Percentiles rank a stretch among this genome's conserved stretches.
Evolutionary conservation across 73 alveolate species (phyloP).

Genomic region (Paramecium tetraurelia): DNA sequence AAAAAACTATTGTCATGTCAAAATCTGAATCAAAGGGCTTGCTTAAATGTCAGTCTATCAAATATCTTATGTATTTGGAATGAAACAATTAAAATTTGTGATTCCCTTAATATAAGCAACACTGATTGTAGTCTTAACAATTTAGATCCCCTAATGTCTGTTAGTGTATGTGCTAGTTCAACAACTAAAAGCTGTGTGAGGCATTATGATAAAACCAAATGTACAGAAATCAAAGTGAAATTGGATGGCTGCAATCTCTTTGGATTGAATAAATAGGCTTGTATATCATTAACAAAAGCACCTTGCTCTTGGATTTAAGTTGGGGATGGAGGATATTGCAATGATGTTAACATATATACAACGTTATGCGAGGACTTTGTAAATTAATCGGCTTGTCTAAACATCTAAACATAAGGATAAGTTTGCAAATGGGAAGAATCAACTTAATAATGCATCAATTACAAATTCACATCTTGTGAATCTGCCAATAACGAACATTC

Average conservation of each 20-base stretch:
- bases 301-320: background rate
- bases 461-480: background rate
- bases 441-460: background rate
- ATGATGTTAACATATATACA: background rate
- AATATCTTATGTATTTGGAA: background rate
- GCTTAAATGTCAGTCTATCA: background rate
- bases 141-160: background rate
- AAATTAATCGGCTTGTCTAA: background rate
- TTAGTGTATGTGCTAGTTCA: background rate
- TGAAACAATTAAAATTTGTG: background rate
- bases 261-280: background rate
- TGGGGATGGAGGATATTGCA: background rate
- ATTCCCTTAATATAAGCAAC: background rate
- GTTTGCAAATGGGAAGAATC: background rate
- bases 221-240: background rate
- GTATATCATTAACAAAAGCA: background rate
- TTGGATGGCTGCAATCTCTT: background rate
- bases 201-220: background rate
- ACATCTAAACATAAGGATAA: background rate
- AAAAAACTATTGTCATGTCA: background rate
- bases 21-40: background rate
- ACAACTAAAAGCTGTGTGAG: background rate
- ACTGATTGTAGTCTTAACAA: background rate
- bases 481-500: background rate
- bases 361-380: background rate